A percentile compares a stretch with the other conserved stretches of the same genome.
Conservation (phyloP, 73 alveolate species). For the Paraurostyla sp. region DNA sequence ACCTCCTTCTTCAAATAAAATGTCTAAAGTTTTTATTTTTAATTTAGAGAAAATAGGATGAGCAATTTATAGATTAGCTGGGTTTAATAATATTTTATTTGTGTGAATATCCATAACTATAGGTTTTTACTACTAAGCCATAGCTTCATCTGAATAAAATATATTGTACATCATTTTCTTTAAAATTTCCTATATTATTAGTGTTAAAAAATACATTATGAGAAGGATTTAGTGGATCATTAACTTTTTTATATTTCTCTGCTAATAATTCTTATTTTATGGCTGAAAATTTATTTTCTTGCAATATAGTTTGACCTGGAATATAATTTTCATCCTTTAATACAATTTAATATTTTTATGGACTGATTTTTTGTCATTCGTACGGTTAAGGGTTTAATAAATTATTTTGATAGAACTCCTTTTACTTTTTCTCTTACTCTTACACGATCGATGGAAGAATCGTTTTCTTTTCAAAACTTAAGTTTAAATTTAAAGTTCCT, state of each 20-base stretch:
- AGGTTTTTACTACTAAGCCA: conserved; percentile 10
- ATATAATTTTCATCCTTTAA: not conserved
- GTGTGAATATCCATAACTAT: not conserved
- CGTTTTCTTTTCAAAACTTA: too few species aligned
- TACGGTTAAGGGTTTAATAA: not conserved
- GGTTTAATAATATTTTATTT: not conserved
- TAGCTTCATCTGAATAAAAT: conserved; percentile 8
- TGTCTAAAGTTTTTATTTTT: not conserved
- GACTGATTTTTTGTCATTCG: not conserved
- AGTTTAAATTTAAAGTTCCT: not conserved
- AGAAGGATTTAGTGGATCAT: not conserved
- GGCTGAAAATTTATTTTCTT: not conserved
- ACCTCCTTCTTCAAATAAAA: not conserved
- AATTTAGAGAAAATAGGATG: conserved; percentile 16
- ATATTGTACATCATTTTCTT: conserved; percentile 8
- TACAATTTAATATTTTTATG: not conserved
- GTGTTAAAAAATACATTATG: not conserved
- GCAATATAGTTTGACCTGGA: not conserved
- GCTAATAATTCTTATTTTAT: not conserved
- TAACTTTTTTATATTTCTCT: not conserved
- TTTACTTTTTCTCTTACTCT: not conserved
- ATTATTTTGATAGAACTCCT: not conserved
- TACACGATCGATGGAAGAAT: too few species aligned
- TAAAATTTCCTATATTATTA: not conserved
- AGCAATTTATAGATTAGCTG: not conserved